phyloP scores from a whole-genome alignment of 2,329 filamentous ascomycete species.

The Penicillium rolfsii region DNA sequence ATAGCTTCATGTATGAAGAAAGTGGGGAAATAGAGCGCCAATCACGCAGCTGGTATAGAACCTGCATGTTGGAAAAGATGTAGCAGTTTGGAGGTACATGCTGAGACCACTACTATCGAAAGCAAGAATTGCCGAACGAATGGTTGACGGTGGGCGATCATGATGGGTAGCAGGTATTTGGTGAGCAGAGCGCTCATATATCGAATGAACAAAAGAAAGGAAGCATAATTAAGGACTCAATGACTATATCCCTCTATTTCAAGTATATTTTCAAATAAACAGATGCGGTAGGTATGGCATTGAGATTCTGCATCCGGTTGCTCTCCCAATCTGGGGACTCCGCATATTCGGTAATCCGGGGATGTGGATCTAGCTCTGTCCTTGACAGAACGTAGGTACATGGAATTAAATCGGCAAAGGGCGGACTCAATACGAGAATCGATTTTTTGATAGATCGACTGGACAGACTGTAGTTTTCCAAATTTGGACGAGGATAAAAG shows the following conservation, averaged over 20 bases:
- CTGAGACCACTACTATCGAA: conserved; percentile 32
- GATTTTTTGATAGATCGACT: too few relatives aligned
- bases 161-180: conserved; percentile 13
- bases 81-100: conserved; percentile 33
- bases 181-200: not conserved
- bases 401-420: not conserved
- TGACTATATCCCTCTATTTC: not conserved
- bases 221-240: not conserved
- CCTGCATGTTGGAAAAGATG: conserved; percentile 34
- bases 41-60: conserved; percentile 25
- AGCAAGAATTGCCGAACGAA: conserved; percentile 31
- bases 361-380: not conserved
- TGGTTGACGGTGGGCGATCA: conserved; percentile 29
- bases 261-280: not conserved
- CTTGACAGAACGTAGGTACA: not conserved
- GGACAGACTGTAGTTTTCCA: not conserved
- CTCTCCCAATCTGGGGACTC: not conserved
- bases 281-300: not conserved
- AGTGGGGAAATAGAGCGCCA: conserved; percentile 37
- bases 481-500: not conserved
- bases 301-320: not conserved
- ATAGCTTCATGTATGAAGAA: conserved; percentile 36
- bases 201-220: not conserved
- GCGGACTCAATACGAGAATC: not conserved
- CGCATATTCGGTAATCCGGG: not conserved